These are phyloP conservation scores for Bruguiera sexangula DNA, from an alignment of 345 rosid genomes.

Conservation along the genomic window DNA sequence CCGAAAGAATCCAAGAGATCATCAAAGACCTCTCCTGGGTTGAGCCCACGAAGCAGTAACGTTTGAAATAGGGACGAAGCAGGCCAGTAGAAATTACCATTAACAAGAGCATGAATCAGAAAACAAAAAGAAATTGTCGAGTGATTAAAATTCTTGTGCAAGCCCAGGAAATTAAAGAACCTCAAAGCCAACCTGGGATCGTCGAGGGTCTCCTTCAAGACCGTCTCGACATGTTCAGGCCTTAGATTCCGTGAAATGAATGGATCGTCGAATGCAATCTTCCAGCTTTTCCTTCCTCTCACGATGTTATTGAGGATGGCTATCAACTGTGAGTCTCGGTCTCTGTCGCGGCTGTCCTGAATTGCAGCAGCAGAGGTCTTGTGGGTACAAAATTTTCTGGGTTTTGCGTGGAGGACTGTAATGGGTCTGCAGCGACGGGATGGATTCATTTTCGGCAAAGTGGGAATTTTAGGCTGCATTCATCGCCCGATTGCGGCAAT, in stretches of 20 bases:
- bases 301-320: slow-evolving; percentile 48
- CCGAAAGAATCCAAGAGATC: slow-evolving; percentile 42
- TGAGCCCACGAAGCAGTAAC: slow-evolving; percentile 54
- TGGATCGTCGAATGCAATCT: slow-evolving; percentile 44
- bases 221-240: slow-evolving; percentile 58
- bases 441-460: slow-evolving; percentile 36
- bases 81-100: slow-evolving; percentile 64
- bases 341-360: slow-evolving; percentile 21
- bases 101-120: slow-evolving; percentile 63
- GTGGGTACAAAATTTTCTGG: slow-evolving; percentile 26
- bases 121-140: slow-evolving; percentile 73
- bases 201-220: slow-evolving; percentile 55
- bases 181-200: slow-evolving; percentile 71
- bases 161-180: slow-evolving; percentile 86
- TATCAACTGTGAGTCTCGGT: slow-evolving; percentile 43
- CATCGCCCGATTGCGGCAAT: too few relatives aligned
- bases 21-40: slow-evolving; percentile 55
- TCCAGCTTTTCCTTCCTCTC: slow-evolving; percentile 72
- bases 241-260: slow-evolving; percentile 34
- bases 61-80: slow-evolving; percentile 87
- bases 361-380: slow-evolving; percentile 1
- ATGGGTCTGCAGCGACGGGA: slow-evolving; percentile 24
- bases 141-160: slow-evolving; percentile 68
- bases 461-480: too few relatives aligned
- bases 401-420: slow-evolving; percentile 13